These are phyloP conservation scores for Phycomyces blakesleeanus DNA, from an alignment of 192 early-diverging fungal genomes.

Conservation along the genomic window DNA sequence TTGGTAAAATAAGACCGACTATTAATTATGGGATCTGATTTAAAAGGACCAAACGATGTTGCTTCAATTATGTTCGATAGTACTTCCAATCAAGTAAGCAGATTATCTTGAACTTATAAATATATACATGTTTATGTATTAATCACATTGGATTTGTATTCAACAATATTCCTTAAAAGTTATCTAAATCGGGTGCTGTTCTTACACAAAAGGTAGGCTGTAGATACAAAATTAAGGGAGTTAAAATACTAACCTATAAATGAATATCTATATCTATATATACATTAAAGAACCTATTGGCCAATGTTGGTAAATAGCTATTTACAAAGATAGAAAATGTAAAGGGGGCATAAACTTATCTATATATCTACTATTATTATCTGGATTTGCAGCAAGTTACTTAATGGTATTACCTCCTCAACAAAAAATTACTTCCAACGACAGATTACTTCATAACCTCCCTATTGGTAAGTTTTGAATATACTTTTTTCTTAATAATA, in stretches of 20 bases:
- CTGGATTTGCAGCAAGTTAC: slow-evolving; percentile 28
- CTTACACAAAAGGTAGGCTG: slow-evolving; percentile 36
- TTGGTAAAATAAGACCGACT: no score
- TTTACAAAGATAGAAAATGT: not conserved
- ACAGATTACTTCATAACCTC: slow-evolving; percentile 34
- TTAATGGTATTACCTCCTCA: slow-evolving; percentile 27
- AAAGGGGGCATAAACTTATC: not conserved
- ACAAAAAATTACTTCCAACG: slow-evolving; percentile 28
- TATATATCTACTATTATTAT: no score
- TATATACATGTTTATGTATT: not conserved
- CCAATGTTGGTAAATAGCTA: slow-evolving; percentile 30
- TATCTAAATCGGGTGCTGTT: slow-evolving; percentile 22
- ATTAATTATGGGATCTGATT: not conserved
- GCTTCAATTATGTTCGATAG: slow-evolving; percentile 24
- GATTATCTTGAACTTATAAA: not conserved
- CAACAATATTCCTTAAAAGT: not conserved
- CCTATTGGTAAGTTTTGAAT: slow-evolving; percentile 38
- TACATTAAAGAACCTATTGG: slow-evolving; percentile 25
- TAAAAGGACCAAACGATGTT: slow-evolving; percentile 24
- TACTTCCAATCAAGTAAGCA: slow-evolving; percentile 16
- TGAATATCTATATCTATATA: not conserved
- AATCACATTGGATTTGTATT: no score
- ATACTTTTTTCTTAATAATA: not conserved
- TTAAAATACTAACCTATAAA: no score
- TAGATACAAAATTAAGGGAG: not conserved